Evolutionary conservation across 345 rosid genomes (phyloP).

Genomic region (Barbarea vulgaris): DNA sequence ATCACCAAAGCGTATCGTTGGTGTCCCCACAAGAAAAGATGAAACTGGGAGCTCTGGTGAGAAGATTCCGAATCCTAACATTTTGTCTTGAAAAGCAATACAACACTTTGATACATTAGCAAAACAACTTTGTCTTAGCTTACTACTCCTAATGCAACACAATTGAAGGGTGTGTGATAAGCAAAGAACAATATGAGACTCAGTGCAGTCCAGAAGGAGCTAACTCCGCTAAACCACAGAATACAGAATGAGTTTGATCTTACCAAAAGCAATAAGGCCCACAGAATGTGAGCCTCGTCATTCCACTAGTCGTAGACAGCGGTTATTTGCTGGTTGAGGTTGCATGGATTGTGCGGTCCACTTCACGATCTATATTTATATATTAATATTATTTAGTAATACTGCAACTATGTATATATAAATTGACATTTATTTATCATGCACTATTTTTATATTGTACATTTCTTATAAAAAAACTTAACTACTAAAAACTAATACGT

Average conservation of each 20-base stretch:
- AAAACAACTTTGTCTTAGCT: background rate
- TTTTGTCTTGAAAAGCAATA: background rate
- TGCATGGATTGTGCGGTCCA: slow-evolving; percentile 40
- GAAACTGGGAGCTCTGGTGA: background rate
- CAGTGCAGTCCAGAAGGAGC: background rate
- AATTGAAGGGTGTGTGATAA: background rate
- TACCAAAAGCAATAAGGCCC: background rate
- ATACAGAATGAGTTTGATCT: background rate
- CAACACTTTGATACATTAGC: background rate
- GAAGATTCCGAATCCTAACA: background rate
- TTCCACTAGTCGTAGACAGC: slow-evolving; percentile 19
- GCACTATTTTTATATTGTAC: background rate
- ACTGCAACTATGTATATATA: background rate
- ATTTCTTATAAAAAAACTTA: background rate
- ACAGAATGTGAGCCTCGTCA: slow-evolving; percentile 27
- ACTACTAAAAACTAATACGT: background rate
- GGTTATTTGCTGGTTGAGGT: slow-evolving; percentile 14
- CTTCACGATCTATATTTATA: slow-evolving; percentile 20
- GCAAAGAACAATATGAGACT: background rate
- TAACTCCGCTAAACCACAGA: background rate
- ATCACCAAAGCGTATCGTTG: background rate
- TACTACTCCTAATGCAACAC: background rate
- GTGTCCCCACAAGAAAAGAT: background rate
- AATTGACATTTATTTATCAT: background rate
- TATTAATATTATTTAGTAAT: background rate